These are phyloP conservation scores for Trichoderma sp. DNA, from an alignment of 2,329 filamentous ascomycete species.

Conservation along the genomic window DNA sequence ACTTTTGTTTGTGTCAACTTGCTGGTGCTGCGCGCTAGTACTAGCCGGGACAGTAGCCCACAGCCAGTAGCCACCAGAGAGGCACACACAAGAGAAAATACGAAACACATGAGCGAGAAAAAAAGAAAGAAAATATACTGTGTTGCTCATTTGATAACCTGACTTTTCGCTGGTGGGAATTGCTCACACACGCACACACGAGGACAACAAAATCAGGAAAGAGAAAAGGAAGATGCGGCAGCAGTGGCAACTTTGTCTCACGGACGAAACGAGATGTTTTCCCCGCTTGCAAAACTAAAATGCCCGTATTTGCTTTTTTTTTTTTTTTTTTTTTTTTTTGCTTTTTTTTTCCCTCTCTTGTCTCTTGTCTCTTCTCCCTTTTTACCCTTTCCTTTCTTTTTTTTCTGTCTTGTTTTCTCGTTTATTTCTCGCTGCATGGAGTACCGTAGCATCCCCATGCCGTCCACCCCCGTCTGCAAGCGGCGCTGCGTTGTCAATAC, in stretches of 20 bases:
- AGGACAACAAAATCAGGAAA: neutral
- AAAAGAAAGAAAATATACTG: neutral
- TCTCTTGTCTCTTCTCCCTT: neutral
- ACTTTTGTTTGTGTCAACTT: neutral
- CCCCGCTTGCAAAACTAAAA: conserved; percentile 1
- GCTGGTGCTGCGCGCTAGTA: neutral
- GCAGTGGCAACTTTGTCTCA: neutral
- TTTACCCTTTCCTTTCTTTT: neutral
- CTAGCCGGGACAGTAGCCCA: neutral
- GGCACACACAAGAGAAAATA: conserved; percentile 11
- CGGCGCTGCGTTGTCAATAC: neutral
- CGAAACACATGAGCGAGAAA: neutral
- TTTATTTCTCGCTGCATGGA: neutral
- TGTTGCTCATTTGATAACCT: neutral
- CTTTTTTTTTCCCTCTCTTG: neutral
- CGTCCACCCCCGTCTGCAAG: neutral
- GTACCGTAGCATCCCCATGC: neutral
- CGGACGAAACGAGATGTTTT: neutral
- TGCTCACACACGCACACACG: neutral
- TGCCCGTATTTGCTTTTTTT: neutral
- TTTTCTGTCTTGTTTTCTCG: neutral
- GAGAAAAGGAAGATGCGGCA: neutral
- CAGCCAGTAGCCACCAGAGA: neutral
- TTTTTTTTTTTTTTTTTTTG: neutral
- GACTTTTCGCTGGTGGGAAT: neutral